A percentile compares a stretch with the other conserved stretches of the same genome.
Evolutionary conservation across 2,329 filamentous ascomycete genomes (phyloP).

Genomic region (Exophiala viscosa): DNA sequence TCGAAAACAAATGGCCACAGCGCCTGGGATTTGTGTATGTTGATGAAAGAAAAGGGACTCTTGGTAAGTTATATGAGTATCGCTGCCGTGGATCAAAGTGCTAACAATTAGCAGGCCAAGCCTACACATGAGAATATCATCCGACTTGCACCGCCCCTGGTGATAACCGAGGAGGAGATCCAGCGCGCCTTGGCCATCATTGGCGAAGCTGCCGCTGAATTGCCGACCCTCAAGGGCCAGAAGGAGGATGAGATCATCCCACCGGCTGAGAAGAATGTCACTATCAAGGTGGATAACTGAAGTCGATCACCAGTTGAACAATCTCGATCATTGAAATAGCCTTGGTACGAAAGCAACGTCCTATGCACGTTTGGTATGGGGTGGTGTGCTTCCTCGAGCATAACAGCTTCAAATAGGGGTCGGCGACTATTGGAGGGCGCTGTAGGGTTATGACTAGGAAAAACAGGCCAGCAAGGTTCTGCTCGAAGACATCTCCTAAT

Average conservation of each 20-base stretch:
- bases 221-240: constrained; percentile 64
- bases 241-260: constrained; percentile 56
- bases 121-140: constrained; percentile 99
- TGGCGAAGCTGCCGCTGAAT: constrained; percentile 72
- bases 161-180: constrained; percentile 87
- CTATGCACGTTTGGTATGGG: too few species aligned
- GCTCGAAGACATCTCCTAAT: too few species aligned
- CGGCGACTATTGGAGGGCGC: too few species aligned
- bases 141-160: constrained; percentile 89
- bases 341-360: too few species aligned
- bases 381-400: too few species aligned
- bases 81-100: background rate
- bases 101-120: constrained; percentile 66
- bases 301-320: too few species aligned
- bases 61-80: constrained; percentile 60
- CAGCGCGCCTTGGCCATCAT: constrained; percentile 74
- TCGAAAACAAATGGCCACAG: constrained; percentile 75
- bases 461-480: too few species aligned
- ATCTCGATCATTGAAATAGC: too few species aligned
- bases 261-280: constrained; percentile 58
- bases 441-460: too few species aligned
- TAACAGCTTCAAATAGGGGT: too few species aligned
- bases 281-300: constrained; percentile 57
- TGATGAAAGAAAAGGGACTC: constrained; percentile 92
- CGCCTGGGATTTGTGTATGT: constrained; percentile 93